Percentiles rank a stretch among this genome's conserved stretches.
phyloP scores from a whole-genome alignment of 1,284 basidiomycete species.

The Boletus austroedulis region DNA sequence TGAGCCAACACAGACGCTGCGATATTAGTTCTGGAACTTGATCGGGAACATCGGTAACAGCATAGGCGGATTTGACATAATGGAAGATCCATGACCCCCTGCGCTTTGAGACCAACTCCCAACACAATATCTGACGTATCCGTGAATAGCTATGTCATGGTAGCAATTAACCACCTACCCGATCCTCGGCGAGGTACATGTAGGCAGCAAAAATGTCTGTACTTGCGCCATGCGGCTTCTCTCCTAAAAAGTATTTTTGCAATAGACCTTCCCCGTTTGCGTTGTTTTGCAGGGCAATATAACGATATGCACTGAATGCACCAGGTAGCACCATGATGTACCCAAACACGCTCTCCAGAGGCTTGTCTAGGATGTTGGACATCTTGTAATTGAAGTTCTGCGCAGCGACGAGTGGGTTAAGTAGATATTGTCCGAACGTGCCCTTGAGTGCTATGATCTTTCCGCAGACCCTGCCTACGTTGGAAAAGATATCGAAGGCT shows the following conservation, averaged over 20 bases:
- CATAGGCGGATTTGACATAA: constrained; percentile 92
- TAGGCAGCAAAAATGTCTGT: constrained; percentile 92
- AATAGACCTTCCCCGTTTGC: constrained; percentile 79
- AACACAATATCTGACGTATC: constrained; percentile 71
- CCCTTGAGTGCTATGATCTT: constrained; percentile 94
- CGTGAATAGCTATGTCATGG: constrained; percentile 5
- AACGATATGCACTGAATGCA: constrained; percentile 90
- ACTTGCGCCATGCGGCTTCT: constrained; percentile 87
- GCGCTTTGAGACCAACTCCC: constrained; percentile 91
- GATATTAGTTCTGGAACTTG: constrained; percentile 87
- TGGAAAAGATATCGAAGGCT: constrained; percentile 93
- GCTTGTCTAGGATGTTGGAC: constrained; percentile 90
- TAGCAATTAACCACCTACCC: constrained; percentile 45
- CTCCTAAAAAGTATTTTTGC: constrained; percentile 93
- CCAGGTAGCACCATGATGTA: constrained; percentile 93
- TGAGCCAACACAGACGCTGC: constrained; percentile 92
- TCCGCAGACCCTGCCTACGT: constrained; percentile 96
- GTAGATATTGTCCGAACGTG: constrained; percentile 69
- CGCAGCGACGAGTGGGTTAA: constrained; percentile 86
- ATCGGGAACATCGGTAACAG: constrained; percentile 90
- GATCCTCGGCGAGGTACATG: constrained; percentile 93
- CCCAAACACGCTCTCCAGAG: constrained; percentile 82
- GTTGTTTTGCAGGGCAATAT: constrained; percentile 90
- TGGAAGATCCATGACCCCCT: constrained; percentile 86
- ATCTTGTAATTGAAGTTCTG: constrained; percentile 99